Conservation (phyloP, 768 basidiomycete genomes). For the Pleurotus salmoneostramineus region DNA sequence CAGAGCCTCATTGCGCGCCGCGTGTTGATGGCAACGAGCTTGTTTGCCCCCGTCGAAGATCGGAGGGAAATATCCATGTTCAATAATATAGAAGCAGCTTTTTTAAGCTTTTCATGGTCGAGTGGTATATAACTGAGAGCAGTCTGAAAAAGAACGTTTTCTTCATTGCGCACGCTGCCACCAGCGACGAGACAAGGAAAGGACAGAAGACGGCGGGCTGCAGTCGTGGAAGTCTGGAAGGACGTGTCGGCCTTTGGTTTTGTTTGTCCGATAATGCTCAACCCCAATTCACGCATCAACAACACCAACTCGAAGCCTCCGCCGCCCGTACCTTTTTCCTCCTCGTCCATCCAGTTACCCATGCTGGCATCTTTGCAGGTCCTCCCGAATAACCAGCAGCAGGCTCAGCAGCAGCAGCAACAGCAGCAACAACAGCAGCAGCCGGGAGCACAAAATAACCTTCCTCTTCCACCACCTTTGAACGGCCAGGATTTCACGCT, state of each 20-base stretch:
- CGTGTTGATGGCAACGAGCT: slow-evolving; percentile 7
- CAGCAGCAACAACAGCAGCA: slow-evolving; percentile 50
- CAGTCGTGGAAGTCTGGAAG: background rate
- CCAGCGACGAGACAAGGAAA: background rate
- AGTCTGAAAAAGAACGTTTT: background rate
- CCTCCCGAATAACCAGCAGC: slow-evolving; percentile 53
- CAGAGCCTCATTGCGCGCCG: slow-evolving; percentile 4
- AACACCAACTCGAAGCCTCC: slow-evolving; percentile 9
- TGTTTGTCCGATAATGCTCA: slow-evolving; percentile 9
- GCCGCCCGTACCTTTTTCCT: slow-evolving; percentile 12
- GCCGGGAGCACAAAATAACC: slow-evolving; percentile 44
- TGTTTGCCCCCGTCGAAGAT: background rate
- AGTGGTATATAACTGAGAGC: background rate
- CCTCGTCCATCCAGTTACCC: slow-evolving; percentile 42
- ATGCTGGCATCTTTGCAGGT: slow-evolving; percentile 75
- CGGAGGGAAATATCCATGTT: background rate
- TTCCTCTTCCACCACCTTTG: slow-evolving; percentile 75
- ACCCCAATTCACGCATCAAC: slow-evolving; percentile 8
- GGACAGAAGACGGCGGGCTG: background rate
- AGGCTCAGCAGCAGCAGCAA: slow-evolving; percentile 50
- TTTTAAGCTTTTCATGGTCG: background rate
- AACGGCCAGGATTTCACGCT: slow-evolving; percentile 92
- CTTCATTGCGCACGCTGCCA: background rate
- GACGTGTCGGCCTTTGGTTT: slow-evolving; percentile 9
- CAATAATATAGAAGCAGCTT: background rate